These are phyloP conservation scores for Colletotrichum lindemuthianum DNA, from an alignment of 2,329 filamentous ascomycete species.

Conservation along the genomic window DNA sequence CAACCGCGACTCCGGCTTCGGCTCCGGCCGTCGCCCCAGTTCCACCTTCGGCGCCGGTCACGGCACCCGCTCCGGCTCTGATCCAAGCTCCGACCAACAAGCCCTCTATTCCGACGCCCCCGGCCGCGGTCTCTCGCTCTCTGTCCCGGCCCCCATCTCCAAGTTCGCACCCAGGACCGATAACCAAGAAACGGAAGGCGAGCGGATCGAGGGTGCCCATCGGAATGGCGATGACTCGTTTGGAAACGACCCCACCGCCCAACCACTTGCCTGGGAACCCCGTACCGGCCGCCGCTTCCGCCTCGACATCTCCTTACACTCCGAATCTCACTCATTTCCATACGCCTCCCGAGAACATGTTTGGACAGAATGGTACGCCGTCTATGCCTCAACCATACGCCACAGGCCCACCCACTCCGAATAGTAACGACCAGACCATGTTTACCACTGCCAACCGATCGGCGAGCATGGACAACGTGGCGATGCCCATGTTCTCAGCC, in stretches of 20 bases:
- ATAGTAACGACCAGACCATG: constrained; percentile 67
- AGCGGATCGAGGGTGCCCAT: constrained; percentile 78
- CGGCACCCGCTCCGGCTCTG: constrained; percentile 76
- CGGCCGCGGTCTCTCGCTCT: constrained; percentile 10
- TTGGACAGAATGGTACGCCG: constrained; percentile 38
- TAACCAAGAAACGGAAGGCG: constrained; percentile 84
- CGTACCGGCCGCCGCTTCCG: constrained; percentile 51
- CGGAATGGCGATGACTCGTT: constrained; percentile 82
- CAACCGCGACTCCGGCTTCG: constrained; percentile 42
- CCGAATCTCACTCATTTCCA: constrained; percentile 57
- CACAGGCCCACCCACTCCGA: constrained; percentile 73
- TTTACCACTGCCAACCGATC: constrained; percentile 68
- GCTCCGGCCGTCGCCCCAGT: constrained; percentile 19
- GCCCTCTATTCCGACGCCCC: constrained; percentile 32
- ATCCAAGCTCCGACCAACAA: constrained; percentile 75
- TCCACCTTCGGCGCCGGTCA: constrained; percentile 59
- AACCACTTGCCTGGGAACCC: constrained; percentile 50
- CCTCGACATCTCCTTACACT: constrained; percentile 64
- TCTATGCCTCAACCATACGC: constrained; percentile 48
- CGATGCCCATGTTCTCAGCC: constrained; percentile 74
- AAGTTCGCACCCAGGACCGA: constrained; percentile 69
- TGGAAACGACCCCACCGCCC: constrained; percentile 67
- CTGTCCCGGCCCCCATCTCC: constrained; percentile 81
- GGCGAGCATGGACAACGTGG: constrained; percentile 72
- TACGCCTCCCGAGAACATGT: constrained; percentile 47